Conservation (phyloP, 2,329 filamentous ascomycete species). For the Aspergillus latus region DNA sequence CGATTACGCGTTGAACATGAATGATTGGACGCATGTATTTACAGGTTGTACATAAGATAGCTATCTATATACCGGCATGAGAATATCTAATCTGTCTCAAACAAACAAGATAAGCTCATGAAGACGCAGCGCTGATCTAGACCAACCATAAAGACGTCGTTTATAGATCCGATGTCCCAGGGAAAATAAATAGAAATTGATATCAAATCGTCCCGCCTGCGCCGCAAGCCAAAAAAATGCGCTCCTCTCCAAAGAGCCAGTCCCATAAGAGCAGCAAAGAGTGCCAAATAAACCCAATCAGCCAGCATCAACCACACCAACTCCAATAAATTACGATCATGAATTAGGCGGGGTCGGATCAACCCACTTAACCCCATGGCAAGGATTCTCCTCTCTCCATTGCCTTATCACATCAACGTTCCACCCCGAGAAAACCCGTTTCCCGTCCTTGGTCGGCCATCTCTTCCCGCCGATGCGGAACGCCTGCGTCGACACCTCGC, state of each 20-base stretch:
- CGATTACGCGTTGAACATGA: conserved; percentile 1
- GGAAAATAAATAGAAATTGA: background rate
- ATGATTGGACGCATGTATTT: conserved; percentile 11
- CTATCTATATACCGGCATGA: background rate
- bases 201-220: background rate
- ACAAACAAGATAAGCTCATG: background rate
- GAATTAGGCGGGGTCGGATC: background rate
- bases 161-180: background rate
- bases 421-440: conserved; percentile 18
- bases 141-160: background rate
- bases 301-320: background rate
- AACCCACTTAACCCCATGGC: conserved; percentile 15
- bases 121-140: background rate
- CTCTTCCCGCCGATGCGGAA: conserved; percentile 14
- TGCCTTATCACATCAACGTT: conserved; percentile 13
- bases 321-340: background rate
- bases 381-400: conserved; percentile 14
- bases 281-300: background rate
- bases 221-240: background rate
- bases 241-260: background rate
- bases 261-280: background rate
- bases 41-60: conserved; percentile 12
- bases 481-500: conserved; percentile 15
- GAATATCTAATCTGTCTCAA: conserved; percentile 3
- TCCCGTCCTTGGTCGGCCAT: conserved; percentile 2